Percentiles rank a stretch among this genome's conserved stretches.
These are phyloP conservation scores for Nemania serpens DNA, from an alignment of 2,329 filamentous ascomycete species.

Conservation along the genomic window DNA sequence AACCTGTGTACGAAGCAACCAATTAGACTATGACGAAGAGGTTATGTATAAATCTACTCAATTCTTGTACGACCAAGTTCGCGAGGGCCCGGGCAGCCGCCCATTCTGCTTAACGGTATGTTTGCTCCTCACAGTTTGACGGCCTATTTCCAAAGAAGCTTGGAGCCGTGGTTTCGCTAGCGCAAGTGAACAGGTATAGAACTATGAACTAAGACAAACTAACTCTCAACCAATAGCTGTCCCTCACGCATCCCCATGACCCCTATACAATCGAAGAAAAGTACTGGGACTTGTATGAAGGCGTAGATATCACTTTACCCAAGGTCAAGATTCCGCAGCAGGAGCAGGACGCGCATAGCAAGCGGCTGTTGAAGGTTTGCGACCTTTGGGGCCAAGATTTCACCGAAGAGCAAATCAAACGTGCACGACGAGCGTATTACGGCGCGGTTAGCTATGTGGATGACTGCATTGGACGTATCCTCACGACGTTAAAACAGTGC, in stretches of 20 bases:
- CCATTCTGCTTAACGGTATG: constrained; percentile 81
- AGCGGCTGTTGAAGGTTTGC: constrained; percentile 83
- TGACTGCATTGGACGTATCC: constrained; percentile 83
- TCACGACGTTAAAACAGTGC: constrained; percentile 78
- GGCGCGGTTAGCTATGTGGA: constrained; percentile 93
- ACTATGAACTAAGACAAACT: constrained; percentile 9
- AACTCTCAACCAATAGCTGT: constrained; percentile 56
- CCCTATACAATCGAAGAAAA: constrained; percentile 93
- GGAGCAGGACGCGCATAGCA: constrained; percentile 83
- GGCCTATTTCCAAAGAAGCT: background rate
- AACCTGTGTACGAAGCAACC: constrained; percentile 86
- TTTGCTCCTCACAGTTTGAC: constrained; percentile 22
- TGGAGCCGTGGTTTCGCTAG: background rate
- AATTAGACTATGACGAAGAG: constrained; percentile 95
- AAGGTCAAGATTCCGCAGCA: constrained; percentile 78
- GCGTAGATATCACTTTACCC: constrained; percentile 83
- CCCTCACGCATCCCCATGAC: constrained; percentile 92
- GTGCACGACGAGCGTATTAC: constrained; percentile 86
- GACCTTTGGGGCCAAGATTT: constrained; percentile 86
- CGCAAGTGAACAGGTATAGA: background rate
- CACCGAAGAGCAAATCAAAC: constrained; percentile 82
- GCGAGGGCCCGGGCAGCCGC: constrained; percentile 71
- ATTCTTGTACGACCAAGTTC: constrained; percentile 88
- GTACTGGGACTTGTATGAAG: constrained; percentile 92
- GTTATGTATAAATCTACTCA: constrained; percentile 91